These are phyloP conservation scores for Arabidopsis suecica DNA, from an alignment of 345 rosid species.

Conservation along the genomic window DNA sequence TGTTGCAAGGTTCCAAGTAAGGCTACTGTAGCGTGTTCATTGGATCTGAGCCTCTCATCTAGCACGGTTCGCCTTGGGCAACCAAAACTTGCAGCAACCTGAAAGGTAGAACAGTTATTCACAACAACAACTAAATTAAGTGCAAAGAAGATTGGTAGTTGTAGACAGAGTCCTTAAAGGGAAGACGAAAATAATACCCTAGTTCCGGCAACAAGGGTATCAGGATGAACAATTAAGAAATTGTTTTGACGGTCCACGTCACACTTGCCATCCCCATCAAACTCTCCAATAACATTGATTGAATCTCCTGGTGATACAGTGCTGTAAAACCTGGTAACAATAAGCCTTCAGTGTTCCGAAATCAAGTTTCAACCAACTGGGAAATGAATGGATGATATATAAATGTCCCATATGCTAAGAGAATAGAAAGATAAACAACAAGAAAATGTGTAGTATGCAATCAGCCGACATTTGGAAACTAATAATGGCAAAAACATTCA, in stretches of 20 bases:
- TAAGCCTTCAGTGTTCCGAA: slow-evolving; percentile 27
- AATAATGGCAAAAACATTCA: slow-evolving; percentile 15
- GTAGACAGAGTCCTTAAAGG: slow-evolving; percentile 2
- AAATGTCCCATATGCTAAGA: slow-evolving; percentile 8
- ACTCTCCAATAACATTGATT: slow-evolving; percentile 82
- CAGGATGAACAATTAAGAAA: slow-evolving; percentile 85
- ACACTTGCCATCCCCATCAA: slow-evolving; percentile 80
- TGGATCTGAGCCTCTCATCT: slow-evolving; percentile 85
- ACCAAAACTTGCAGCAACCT: slow-evolving; percentile 90
- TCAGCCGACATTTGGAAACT: slow-evolving; percentile 12
- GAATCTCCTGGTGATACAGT: slow-evolving; percentile 93
- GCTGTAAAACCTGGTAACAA: slow-evolving; percentile 71
- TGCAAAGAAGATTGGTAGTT: slow-evolving; percentile 25
- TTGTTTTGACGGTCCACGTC: slow-evolving; percentile 65
- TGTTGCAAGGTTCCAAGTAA: slow-evolving; percentile 91
- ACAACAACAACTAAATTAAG: slow-evolving; percentile 18
- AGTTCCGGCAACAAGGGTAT: slow-evolving; percentile 89
- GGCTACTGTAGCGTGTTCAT: slow-evolving; percentile 79
- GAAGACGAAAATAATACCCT: slow-evolving; percentile 55
- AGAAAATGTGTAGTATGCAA: not conserved
- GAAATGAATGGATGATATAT: slow-evolving; percentile 8
- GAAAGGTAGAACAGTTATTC: slow-evolving; percentile 34
- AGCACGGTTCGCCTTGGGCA: slow-evolving; percentile 89
- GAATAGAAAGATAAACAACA: slow-evolving; percentile 8
- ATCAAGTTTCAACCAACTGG: slow-evolving; percentile 31